Evolutionary conservation across 2,329 filamentous ascomycete species (phyloP).

Genomic region (Fusarium nematophilum): DNA sequence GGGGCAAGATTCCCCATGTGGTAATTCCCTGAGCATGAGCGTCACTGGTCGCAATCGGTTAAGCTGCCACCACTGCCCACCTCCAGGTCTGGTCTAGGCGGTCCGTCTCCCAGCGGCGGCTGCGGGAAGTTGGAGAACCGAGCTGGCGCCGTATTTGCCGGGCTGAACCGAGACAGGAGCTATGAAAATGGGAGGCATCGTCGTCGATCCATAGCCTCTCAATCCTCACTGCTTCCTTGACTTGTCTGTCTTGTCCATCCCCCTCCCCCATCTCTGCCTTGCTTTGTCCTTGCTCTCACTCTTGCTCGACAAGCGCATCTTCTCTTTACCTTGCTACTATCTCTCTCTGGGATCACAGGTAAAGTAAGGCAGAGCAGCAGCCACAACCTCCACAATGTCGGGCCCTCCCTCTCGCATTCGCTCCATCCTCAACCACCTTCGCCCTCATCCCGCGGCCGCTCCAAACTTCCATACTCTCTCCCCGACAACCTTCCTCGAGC

Average conservation of each 20-base stretch:
- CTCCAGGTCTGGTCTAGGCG: conserved; percentile 1
- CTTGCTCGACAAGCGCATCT: background rate
- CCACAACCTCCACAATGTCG: conserved; percentile 64
- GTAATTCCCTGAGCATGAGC: conserved; percentile 24
- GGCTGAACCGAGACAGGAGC: conserved; percentile 43
- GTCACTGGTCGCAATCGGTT: conserved; percentile 30
- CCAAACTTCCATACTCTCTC: conserved; percentile 81
- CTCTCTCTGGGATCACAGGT: background rate
- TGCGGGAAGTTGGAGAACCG: conserved; percentile 40
- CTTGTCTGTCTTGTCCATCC: background rate
- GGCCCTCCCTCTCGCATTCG: conserved; percentile 69
- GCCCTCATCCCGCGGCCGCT: conserved; percentile 54
- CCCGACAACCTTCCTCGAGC: conserved; percentile 87
- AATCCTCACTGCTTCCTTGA: background rate
- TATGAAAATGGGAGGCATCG: conserved; percentile 37
- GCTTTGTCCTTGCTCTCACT: background rate
- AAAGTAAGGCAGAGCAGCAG: conserved; percentile 19
- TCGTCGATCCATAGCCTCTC: background rate
- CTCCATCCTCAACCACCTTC: conserved; percentile 65
- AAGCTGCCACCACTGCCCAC: conserved; percentile 6
- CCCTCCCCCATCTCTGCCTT: background rate
- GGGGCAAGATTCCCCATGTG: background rate
- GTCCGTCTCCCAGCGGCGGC: background rate
- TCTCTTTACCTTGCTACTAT: background rate
- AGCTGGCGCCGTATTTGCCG: conserved; percentile 43